Base-by-base conservation (phyloP, 371 early-diverging fungal species). In the Dichotomocladium elegans region DNA sequence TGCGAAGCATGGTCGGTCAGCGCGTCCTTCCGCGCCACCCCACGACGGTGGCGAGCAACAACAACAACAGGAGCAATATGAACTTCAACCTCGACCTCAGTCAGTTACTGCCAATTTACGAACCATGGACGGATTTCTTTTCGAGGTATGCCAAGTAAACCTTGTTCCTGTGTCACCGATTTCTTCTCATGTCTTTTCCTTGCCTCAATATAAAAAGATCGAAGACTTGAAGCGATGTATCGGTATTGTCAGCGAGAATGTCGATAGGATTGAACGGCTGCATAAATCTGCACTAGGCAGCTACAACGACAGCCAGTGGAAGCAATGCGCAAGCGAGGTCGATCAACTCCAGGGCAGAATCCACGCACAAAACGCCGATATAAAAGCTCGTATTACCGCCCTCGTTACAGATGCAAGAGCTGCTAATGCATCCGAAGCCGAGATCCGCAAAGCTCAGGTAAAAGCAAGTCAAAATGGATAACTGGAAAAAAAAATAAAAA, bases 301-400 rank as follows among this genome's bases (percentile, higher is more conserved):
- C 25, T 62, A 56, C 21, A 74, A 70, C 42, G 72, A 72, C 12
- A 61, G 64, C n/a, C 72, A 70, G 47, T 66, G 66, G 24, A 58
- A 47, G 41, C 56, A 64, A 37, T 47, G 58, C 0, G 53, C 70
- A 3, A 37, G 33, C 4, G 61, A 76, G 4, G 53, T 76, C 14
- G 70, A 72, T 26, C 40, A 47, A 4, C 41, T 68, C 8, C 70
- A 72, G 33, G 25, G 43, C 6, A 53, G 56, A 2, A 68, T 70
- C 19, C 70, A 67, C 46, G 51, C 60, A 37, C 49, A 51, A 22
- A 76, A 72, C 21, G 22, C 34, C 14, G 47, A 25, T 21, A 58
- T 72, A 17, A 76, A 68, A 55, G 53, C 42, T 21, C 41, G 59
- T 8, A 57, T 76, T 21, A 60, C 61, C 58, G 68, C 70, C 66